phyloP scores from a whole-genome alignment of 1,139 yeast species.

The Geotrichum fermentans region DNA sequence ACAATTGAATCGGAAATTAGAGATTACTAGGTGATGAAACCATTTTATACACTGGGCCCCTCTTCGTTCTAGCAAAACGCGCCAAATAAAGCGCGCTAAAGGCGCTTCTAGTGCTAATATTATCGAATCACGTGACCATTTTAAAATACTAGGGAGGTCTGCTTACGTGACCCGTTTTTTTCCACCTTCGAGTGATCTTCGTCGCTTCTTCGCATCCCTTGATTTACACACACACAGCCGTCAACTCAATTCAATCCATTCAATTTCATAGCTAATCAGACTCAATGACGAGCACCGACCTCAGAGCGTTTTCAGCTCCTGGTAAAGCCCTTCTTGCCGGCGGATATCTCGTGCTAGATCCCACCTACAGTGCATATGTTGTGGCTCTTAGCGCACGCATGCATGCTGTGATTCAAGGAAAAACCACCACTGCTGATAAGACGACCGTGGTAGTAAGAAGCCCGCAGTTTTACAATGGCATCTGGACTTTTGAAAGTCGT shows the following conservation, averaged over 20 bases:
- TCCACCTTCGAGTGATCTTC: too few species aligned
- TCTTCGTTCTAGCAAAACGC: too few species aligned
- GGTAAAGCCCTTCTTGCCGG: constrained; percentile 94
- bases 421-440: constrained; percentile 1
- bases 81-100: too few species aligned
- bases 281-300: constrained; percentile 1
- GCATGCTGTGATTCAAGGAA: constrained; percentile 58
- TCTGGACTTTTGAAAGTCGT: constrained; percentile 53
- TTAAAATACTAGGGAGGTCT: too few species aligned
- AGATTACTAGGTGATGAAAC: too few species aligned
- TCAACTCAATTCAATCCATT: background rate
- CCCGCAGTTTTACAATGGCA: constrained; percentile 72
- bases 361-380: constrained; percentile 68
- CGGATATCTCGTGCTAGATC: constrained; percentile 85
- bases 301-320: constrained; percentile 69
- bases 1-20: too few species aligned
- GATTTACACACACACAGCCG: background rate
- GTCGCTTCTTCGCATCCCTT: background rate
- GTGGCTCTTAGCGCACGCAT: constrained; percentile 86
- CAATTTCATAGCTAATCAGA: background rate
- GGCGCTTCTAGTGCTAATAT: too few species aligned
- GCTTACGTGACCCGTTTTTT: background rate
- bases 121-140: too few species aligned
- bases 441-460: constrained; percentile 50
- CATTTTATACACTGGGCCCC: too few species aligned